Evolutionary conservation across 768 basidiomycete species (phyloP), one percentile per base, ranked within the genome.

Genomic region (Lactifluus hygrophoroides): DNA sequence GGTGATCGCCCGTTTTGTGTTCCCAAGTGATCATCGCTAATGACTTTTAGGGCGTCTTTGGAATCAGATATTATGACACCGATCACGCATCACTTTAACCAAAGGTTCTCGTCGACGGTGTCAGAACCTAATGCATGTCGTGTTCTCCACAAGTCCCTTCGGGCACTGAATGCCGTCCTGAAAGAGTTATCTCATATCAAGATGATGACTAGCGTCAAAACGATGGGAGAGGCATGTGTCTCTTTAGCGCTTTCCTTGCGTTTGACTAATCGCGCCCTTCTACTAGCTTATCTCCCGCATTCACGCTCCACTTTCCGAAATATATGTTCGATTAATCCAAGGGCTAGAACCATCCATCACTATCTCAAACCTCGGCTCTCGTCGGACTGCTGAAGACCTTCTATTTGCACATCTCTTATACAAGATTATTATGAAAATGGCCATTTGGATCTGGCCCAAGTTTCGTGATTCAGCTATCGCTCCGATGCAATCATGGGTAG

Each of bases 161-260:
- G 80, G 53, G 75, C 88, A 19, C 70, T 92, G 32, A 84, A 86
- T 64, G 75, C 74, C 4, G 66, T 91, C 44, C 54, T 90, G 37
- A 88, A 88, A 67, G 90, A 90, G 65, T 79, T 89, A 55, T 75
- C 82, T 1, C 75, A 73, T 42, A 77, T 84, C 51, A 92, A 88
- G 68, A 84, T 92, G 77, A 79, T 79, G 44, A 72, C 77, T 25
- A 88, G 87, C 2, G 69, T 86, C 47, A 83, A 80, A 66, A 78
- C 76, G 21, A 88, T 88, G 84, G 76, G 74, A 2, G 73, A 80
- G 68, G 88, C 85, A 69, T 42, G 75, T 61, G 28, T 35, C 53
- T 30, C 5, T 44, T 27, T 49, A n/a, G 14, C 28, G 34, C 27
- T 28, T 30, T 3, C 48, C 47, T 6, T 28, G 13, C 54, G 17